Evolutionary conservation across 2,329 filamentous ascomycete genomes (phyloP), one percentile per base, ranked within the genome.

Genomic region (Colletotrichum kahawae): DNA sequence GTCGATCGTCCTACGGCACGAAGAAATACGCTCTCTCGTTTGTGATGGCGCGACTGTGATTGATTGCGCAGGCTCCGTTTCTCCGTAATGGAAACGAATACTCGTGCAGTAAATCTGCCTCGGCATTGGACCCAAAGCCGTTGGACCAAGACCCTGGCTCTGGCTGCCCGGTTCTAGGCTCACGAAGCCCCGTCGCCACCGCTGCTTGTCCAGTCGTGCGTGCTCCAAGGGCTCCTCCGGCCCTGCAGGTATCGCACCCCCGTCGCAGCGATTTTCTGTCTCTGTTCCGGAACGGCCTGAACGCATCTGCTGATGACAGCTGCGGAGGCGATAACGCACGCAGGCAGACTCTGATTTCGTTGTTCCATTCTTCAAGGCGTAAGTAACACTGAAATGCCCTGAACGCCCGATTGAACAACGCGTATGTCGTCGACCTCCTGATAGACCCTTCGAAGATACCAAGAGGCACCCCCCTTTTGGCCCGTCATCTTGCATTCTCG

Each of bases 401-500:
- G n/a, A n/a, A 60, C 34, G 51, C 54, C 70, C 56, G 69, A 70
- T 63, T 63, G 56, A 38, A 73, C 14, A 48, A 31, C 34, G 24
- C 48, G 29, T 24, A 34, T 31, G 13, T 60, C 24, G 18, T 34
- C 16, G 60, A 27, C 67, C 36, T 71, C 29, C 59, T 34, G 21
- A 59, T 70, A 29, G 21, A 59, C 36, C 36, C 16, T 31, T 38
- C 54, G 63, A 64, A 62, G 54, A 38, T 63, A 64, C 27, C 60
- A 51, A 65, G 48, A 48, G 29, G 21, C n/a, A 33, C 14, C 59
- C 48, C 56, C 34, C 60, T 33, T 65, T 36, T n/a, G 63, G 57
- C 33, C 60, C 36, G 67, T 66, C 60, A 66, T 71, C 60, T 74
- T 29, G 51, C 54, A 54, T 57, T 59, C 67, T 70, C 51, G 51